These are phyloP conservation scores for Cordia subcordata DNA, from an alignment of 257 asterid species.

Conservation along the genomic window DNA sequence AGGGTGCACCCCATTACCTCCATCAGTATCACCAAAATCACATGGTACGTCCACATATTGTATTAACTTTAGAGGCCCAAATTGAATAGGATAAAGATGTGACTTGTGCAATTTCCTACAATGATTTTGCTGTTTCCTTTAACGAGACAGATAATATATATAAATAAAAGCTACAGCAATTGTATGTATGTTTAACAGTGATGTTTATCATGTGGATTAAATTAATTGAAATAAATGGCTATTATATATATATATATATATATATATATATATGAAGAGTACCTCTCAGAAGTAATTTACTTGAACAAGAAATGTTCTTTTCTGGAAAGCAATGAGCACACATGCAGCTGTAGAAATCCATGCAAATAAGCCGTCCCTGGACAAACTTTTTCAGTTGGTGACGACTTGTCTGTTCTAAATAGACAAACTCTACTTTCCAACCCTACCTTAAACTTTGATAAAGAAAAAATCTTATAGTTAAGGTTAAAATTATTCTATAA, in stretches of 20 bases:
- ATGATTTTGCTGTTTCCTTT: conserved; percentile 72
- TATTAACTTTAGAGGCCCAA: conserved; percentile 1
- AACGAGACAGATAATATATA: conserved; percentile 50
- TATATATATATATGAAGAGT: too few species aligned
- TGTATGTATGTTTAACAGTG: neutral
- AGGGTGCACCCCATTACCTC: conserved; percentile 28
- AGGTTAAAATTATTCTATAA: too few species aligned
- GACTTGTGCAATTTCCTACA: conserved; percentile 63
- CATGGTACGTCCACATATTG: conserved; percentile 47
- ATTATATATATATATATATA: too few species aligned
- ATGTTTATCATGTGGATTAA: neutral
- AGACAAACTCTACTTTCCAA: neutral
- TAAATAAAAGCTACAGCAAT: neutral
- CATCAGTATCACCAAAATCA: conserved; percentile 39
- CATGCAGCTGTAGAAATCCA: neutral
- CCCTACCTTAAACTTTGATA: too few species aligned
- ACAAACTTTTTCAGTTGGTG: conserved; percentile 15
- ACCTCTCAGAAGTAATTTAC: conserved; percentile 18
- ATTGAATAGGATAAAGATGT: conserved; percentile 30
- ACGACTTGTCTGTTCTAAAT: conserved; percentile 6
- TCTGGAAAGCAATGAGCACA: conserved; percentile 24
- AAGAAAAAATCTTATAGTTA: too few species aligned
- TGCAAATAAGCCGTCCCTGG: too few species aligned
- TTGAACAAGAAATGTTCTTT: conserved; percentile 32
- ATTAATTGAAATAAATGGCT: neutral